phyloP scores from a whole-genome alignment of 306 rosid genomes.

The Carpinus fangiana region DNA sequence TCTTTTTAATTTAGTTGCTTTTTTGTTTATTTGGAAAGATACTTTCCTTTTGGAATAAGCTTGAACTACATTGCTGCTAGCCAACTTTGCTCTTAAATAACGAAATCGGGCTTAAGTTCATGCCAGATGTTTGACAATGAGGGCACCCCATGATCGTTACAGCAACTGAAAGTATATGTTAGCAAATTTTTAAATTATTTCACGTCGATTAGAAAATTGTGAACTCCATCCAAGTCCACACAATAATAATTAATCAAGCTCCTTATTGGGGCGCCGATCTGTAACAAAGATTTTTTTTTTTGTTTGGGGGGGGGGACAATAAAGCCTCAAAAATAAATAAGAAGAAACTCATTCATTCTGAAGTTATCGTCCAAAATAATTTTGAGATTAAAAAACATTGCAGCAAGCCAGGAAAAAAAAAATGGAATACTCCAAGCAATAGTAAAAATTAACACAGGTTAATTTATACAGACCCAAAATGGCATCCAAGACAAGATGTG shows the following conservation, averaged over 20 bases:
- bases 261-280: too few species aligned
- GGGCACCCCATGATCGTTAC: neutral
- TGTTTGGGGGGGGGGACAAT: neutral
- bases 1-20: neutral
- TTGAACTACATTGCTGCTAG: neutral
- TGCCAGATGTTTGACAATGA: neutral
- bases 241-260: too few species aligned
- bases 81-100: neutral
- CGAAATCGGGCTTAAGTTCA: neutral
- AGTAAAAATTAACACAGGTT: neutral
- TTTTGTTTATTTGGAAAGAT: neutral
- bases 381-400: too few species aligned
- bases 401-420: neutral
- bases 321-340: neutral
- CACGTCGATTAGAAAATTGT: too few species aligned
- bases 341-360: neutral
- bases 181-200: too few species aligned
- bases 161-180: too few species aligned
- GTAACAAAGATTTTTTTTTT: neutral
- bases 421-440: neutral
- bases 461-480: conserved; percentile 64
- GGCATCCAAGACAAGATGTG: conserved; percentile 78
- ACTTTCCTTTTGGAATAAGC: neutral
- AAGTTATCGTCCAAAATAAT: neutral
- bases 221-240: too few species aligned